Base-by-base conservation (phyloP, 2,329 filamentous ascomycete genomes). In the Epichloe typhina region DNA sequence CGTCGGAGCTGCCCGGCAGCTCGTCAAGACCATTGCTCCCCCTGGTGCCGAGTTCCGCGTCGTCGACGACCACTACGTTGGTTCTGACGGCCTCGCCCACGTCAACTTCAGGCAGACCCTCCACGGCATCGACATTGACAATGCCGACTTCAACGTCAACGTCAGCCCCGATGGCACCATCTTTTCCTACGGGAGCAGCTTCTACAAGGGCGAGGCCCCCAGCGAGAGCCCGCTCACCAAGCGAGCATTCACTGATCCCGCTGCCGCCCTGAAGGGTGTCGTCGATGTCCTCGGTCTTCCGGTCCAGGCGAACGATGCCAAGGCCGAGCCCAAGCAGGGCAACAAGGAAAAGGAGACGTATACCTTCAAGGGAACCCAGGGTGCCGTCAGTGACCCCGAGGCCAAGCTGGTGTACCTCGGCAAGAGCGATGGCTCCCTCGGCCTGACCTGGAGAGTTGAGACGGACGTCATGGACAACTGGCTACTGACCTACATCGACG, bases 91-190 rank as follows among this genome's bases (percentile, higher is more conserved):
- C 8, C 67, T 82, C 53, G 69, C 69, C 0, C 78, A 82, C 57
- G 75, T 80, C 55, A 71, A 79, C 61, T 78, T 81, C 59, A 77
- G 75, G 63, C 79, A 82, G 64, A 80, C 76, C 0, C 65, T 69
- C 6, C 74, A 80, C 50, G 77, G 73, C 1, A 60, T 81, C 23
- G 78, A 81, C 53, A 72, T 82, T 53, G 78, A 80, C 56, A 81
- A 81, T 56, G 75, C 73, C 1, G 75, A 79, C 58, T 78, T 80
- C 57, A 79, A 80, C 48, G 74, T 81, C 46, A 81, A 81, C 54
- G 75, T 80, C 56, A 65, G 75, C 23, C 59, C 65, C 17, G 71
- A 81, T 53, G 78, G 79, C 26, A 68, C 64, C 9, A 66, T 82
- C 48, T 77, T 82, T 63, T 81, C 77, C 2, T 77, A 74, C 53